Evolutionary conservation across 176 grass and related monocot genomes (phyloP).

Genomic region (Zoysia pacifica): DNA sequence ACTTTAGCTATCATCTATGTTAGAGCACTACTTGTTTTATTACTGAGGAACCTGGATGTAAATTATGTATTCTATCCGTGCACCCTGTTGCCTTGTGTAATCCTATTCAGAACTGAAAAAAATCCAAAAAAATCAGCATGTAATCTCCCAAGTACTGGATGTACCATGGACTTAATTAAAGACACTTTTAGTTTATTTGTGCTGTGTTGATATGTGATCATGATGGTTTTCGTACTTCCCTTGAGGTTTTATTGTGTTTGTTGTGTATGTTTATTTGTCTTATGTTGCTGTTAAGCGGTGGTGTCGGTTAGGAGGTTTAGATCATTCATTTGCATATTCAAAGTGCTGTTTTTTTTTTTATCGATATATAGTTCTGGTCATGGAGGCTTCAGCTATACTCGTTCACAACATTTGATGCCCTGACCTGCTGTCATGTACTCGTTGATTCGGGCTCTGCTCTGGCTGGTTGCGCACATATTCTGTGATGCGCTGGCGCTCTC

Average conservation of each 20-base stretch:
- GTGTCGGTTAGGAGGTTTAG: neutral
- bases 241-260: constrained; percentile 31
- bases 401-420: neutral
- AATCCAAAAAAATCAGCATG: constrained; percentile 37
- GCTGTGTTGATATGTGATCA: neutral
- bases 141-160: constrained; percentile 47
- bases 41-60: constrained; percentile 71
- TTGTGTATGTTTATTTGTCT: constrained; percentile 8
- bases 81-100: constrained; percentile 26
- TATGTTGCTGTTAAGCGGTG: constrained; percentile 16
- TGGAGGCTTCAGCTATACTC: neutral
- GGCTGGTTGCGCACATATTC: neutral
- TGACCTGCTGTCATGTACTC: neutral
- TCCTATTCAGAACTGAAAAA: constrained; percentile 34
- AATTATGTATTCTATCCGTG: constrained; percentile 61
- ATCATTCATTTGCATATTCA: neutral
- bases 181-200: constrained; percentile 15
- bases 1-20: constrained; percentile 42
- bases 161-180: constrained; percentile 50
- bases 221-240: neutral
- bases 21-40: constrained; percentile 59
- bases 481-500: neutral
- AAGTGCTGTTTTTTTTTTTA: no score
- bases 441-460: neutral
- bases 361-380: neutral